These are phyloP conservation scores for Centaurea solstitialis DNA, from an alignment of 129 eudicot species.

Conservation along the genomic window DNA sequence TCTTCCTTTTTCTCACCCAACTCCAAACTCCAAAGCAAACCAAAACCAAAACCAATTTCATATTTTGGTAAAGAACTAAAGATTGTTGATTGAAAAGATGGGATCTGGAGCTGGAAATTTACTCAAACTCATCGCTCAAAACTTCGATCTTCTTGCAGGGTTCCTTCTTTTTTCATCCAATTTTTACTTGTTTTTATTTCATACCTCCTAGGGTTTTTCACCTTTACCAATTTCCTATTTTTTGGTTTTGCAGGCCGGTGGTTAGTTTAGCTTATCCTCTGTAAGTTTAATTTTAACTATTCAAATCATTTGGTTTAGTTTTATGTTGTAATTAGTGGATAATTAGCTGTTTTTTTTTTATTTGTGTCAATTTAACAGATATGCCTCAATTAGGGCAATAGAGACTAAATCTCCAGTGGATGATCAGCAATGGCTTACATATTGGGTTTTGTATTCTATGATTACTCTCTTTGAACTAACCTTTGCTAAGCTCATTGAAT, in stretches of 20 bases:
- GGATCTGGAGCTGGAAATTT: constrained; percentile 73
- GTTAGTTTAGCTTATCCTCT: constrained; percentile 89
- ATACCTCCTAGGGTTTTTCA: not conserved
- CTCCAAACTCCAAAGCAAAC: not conserved
- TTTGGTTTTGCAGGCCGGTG: constrained; percentile 77
- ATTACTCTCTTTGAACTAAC: constrained; percentile 97
- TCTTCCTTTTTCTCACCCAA: constrained; percentile 6
- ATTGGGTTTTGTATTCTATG: constrained; percentile 93
- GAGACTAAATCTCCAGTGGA: constrained; percentile 83
- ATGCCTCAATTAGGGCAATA: constrained; percentile 91
- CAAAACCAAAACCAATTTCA: constrained; percentile 1
- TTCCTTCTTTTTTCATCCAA: constrained; percentile 1
- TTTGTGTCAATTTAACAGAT: constrained; percentile 26
- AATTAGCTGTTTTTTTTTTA: not conserved
- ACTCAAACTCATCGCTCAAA: constrained; percentile 63
- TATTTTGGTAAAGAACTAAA: not conserved
- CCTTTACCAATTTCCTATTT: too few species aligned
- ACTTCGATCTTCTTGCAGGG: constrained; percentile 96
- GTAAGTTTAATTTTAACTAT: constrained; percentile 47
- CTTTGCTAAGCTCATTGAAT: constrained; percentile 78
- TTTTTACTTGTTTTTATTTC: not conserved
- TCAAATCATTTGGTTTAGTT: not conserved
- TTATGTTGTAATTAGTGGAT: constrained; percentile 5
- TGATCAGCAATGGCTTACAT: constrained; percentile 98
- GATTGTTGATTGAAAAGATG: constrained; percentile 24